Evolutionary conservation across 2,329 filamentous ascomycete species (phyloP), one percentile per base, ranked within the genome.

Genomic region (Elsinoe perseae): DNA sequence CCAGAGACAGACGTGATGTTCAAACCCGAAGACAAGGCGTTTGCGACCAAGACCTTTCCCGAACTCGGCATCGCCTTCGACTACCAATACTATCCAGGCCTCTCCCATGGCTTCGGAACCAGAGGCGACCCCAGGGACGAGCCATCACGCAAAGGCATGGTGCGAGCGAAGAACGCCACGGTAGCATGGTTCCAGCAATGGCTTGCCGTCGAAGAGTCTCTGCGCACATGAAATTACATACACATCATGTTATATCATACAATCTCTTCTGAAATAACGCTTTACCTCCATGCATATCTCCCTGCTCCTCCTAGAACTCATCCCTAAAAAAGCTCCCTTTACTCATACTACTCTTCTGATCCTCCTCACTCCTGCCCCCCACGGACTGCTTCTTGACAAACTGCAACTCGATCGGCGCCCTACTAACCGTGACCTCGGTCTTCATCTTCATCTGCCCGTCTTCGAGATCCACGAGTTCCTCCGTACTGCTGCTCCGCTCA

Each of bases 81-180:
- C 50, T 81, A 79, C 64, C 71, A 74, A 60, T 70, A 79, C 62
- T 80, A 79, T 59, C 74, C 78, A 0, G 75, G 74, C 0, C 65
- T 79, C 14, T 66, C 64, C 57, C 79, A 83, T 67, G 73, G 66
- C 2, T 78, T 68, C 50, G 63, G 75, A 2, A 62, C 70, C 1
- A 69, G 77, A 40, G 77, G 76, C 0, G 67, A 78, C 64, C 62
- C 63, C 56, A 65, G 62, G 2, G 64, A 70, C 14, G 56, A 64
- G 1, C 69, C 66, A 0, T 73, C 80, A 69, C 67, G 70, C 42
- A 66, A 70, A 55, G 77, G 71, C 0, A 68, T 80, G 70, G 70
- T 67, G 3, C 68, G 73, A 46, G 78, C 68, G 0, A 80, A 79
- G 71, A 58, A 61, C 42, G 38, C 55, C 28, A 56, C 56, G 27